phyloP scores from a whole-genome alignment of 2,329 filamentous ascomycete genomes.

The Neonectria magnoliae region DNA sequence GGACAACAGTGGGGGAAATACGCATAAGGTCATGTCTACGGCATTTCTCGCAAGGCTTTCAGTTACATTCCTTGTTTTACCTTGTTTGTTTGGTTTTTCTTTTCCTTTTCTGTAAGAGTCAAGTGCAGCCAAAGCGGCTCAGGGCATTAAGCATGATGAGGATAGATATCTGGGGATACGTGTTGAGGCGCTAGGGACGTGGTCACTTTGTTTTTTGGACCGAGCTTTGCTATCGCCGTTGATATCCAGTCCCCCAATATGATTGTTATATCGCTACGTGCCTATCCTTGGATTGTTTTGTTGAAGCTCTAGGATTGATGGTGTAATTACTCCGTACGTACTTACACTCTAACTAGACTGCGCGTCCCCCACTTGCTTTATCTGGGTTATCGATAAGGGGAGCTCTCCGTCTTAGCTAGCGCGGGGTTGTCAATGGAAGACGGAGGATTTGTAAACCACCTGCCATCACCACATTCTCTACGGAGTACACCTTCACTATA shows the following conservation, averaged over 20 bases:
- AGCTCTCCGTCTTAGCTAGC: conserved; percentile 18
- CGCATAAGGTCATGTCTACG: neutral
- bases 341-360: too few species aligned
- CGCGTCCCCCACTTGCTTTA: too few species aligned
- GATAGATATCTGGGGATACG: conserved; percentile 13
- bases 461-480: conserved; percentile 5
- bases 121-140: neutral
- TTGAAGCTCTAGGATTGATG: neutral
- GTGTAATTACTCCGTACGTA: neutral
- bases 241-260: conserved; percentile 18
- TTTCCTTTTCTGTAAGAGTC: neutral
- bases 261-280: neutral
- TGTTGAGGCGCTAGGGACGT: conserved; percentile 17
- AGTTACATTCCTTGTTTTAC: neutral
- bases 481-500: neutral
- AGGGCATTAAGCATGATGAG: conserved; percentile 10
- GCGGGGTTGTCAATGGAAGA: conserved; percentile 32
- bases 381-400: conserved; percentile 39
- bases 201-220: conserved; percentile 13
- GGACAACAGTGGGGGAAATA: neutral
- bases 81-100: neutral
- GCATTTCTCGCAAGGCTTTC: neutral
- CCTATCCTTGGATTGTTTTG: neutral
- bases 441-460: conserved; percentile 35
- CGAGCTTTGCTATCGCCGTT: conserved; percentile 13